Evolutionary conservation across 495 filamentous ascomycete genomes (phyloP), one percentile per base, ranked within the genome.

Genomic region (Choiromyces venosus): DNA sequence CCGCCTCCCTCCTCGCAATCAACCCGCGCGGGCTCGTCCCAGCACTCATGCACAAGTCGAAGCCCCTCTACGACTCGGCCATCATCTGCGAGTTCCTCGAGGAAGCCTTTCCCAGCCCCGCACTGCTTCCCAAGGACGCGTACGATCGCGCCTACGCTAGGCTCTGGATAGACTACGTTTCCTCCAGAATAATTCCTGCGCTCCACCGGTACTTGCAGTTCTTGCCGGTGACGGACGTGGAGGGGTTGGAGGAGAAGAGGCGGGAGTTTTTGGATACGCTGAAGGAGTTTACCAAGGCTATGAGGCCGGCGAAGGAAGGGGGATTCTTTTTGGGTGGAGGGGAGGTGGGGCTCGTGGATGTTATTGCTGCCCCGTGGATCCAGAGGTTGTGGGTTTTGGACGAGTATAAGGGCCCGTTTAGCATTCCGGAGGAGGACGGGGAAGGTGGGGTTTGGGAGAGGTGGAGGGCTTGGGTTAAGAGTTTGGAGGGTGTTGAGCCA

Each of bases 11-110:
- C 21, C 86, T 92, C 21, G 82, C 83, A 8, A 85, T 92, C 56
- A 92, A 92, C 75, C 90, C 89, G 0, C 87, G 89, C 18, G 89
- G 90, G 3, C 83, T 93, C 10, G 88, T 92, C 2, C 91, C 90
- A 10, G 92, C 89, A 4, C 83, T 92, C 18, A 80, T 83, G 19
- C 85, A 83, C 76, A 79, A 83, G 66, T 77, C 82, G 70, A 87
- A 86, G 76, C 87, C 88, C 12, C 83, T 92, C 19, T 92, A 91
- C 77, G 88, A 92, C 79, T 89, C 87, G 73, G 86, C 83, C 18
- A 85, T 92, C 21, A 83, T 92, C 33, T 88, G 88, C 81, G 89
- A 91, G 76, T 92, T 91, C 75, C 84, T 92, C 4, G 88, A 93
- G 74, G 89, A 92, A 73, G 86, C 86, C 1, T 92, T 88, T 74